Evolutionary conservation across 2,329 filamentous ascomycete genomes (phyloP).

Genomic region (Neofusicoccum parvum): DNA sequence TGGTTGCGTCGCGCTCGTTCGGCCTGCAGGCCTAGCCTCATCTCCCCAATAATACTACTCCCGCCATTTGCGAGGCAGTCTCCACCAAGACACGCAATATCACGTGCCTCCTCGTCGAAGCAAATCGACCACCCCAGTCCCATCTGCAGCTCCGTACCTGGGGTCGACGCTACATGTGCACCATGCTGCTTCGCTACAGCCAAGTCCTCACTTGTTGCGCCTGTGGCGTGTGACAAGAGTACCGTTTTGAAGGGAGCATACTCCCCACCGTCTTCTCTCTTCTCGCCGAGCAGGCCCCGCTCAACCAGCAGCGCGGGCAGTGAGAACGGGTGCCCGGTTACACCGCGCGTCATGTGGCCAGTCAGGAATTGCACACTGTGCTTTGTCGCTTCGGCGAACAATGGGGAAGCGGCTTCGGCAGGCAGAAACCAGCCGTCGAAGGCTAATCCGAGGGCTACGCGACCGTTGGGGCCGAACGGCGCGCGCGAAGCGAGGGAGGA

Average conservation of each 20-base stretch:
- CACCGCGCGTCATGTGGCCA: slow-evolving; percentile 36
- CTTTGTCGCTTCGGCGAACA: slow-evolving; percentile 42
- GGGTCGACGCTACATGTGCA: slow-evolving; percentile 48
- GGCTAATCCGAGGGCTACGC: slow-evolving; percentile 47
- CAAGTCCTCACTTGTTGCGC: slow-evolving; percentile 37
- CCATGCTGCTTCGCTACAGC: slow-evolving; percentile 37
- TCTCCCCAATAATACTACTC: slow-evolving; percentile 48
- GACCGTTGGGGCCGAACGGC: slow-evolving; percentile 23
- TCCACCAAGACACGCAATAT: slow-evolving; percentile 49
- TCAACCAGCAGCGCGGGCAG: slow-evolving; percentile 32
- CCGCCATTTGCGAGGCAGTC: slow-evolving; percentile 59
- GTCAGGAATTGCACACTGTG: slow-evolving; percentile 47
- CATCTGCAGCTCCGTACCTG: slow-evolving; percentile 57
- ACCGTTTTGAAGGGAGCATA: slow-evolving; percentile 24
- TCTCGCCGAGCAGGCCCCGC: slow-evolving; percentile 45
- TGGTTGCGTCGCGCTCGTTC: slow-evolving; percentile 46
- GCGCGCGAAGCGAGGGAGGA: slow-evolving; percentile 33
- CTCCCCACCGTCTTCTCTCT: slow-evolving; percentile 22
- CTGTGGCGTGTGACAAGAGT: slow-evolving; percentile 46
- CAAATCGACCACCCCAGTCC: slow-evolving; percentile 42
- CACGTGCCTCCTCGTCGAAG: slow-evolving; percentile 34
- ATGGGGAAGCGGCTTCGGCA: slow-evolving; percentile 36
- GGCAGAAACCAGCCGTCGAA: slow-evolving; percentile 48
- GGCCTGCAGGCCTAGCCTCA: slow-evolving; percentile 40
- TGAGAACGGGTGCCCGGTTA: slow-evolving; percentile 19